A percentile compares a stretch with the other conserved stretches of the same genome.
Evolutionary conservation across 768 basidiomycete species (phyloP).

Genomic region (Hericium rajendrae): DNA sequence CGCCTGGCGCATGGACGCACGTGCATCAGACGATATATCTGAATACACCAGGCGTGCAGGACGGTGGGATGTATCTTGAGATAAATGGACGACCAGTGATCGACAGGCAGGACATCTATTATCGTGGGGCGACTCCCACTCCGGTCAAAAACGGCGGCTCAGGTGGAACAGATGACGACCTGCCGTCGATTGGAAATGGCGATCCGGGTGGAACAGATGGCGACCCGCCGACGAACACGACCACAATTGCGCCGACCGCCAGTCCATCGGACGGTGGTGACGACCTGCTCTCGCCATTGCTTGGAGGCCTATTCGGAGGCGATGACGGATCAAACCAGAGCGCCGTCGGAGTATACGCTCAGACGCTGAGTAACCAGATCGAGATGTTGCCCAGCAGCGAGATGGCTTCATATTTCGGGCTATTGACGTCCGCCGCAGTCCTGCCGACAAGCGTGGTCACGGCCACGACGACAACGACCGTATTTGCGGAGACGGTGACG

Average conservation of each 20-base stretch:
- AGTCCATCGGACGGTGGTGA: background rate
- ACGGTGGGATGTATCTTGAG: conserved; percentile 55
- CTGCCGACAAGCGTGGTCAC: background rate
- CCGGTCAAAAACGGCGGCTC: conserved; percentile 9
- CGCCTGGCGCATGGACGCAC: conserved; percentile 58
- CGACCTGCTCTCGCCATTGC: background rate
- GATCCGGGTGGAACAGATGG: background rate
- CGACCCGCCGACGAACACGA: too few species aligned
- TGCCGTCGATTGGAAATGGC: background rate
- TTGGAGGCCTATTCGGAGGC: background rate
- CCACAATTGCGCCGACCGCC: too few species aligned
- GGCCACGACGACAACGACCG: background rate
- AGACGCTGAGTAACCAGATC: too few species aligned
- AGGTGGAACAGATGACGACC: background rate
- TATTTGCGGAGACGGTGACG: background rate
- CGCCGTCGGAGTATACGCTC: too few species aligned
- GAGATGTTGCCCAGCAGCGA: too few species aligned
- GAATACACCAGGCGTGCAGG: conserved; percentile 63
- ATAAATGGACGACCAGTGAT: conserved; percentile 54
- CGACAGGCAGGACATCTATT: conserved; percentile 47
- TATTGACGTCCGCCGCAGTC: too few species aligned
- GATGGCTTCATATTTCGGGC: too few species aligned
- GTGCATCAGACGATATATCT: conserved; percentile 59
- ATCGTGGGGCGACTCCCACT: conserved; percentile 31
- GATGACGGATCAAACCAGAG: too few species aligned